Conservation (phyloP, 208 protist species). For the Trypanosoma lewisi region DNA sequence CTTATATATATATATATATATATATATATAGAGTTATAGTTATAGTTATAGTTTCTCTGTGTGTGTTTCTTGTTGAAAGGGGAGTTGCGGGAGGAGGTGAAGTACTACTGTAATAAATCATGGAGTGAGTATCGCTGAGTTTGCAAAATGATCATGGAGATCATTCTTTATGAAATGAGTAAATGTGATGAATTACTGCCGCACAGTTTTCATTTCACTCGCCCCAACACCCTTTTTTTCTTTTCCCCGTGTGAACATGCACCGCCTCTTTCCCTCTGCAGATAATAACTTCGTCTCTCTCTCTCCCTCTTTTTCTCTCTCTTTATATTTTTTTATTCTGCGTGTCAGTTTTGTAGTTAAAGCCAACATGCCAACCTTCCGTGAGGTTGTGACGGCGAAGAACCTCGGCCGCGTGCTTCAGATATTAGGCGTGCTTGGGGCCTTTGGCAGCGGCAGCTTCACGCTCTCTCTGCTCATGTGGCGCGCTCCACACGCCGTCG, state of each 20-base stretch:
- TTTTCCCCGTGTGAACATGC: neutral
- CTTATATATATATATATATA: conserved; percentile 6
- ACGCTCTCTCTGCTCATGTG: conserved; percentile 53
- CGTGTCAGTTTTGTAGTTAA: neutral
- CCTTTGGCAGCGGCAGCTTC: conserved; percentile 58
- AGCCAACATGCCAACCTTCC: conserved; percentile 11
- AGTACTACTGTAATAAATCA: too few relatives aligned
- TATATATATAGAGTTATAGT: neutral
- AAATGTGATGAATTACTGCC: too few relatives aligned
- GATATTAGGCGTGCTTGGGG: conserved; percentile 44
- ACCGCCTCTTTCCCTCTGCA: too few relatives aligned
- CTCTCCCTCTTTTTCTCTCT: neutral
- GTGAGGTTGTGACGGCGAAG: conserved; percentile 1
- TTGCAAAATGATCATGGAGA: too few relatives aligned
- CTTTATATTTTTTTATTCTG: neutral
- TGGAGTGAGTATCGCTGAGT: too few relatives aligned
- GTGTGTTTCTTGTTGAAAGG: neutral
- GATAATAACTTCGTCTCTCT: neutral
- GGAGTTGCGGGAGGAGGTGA: neutral
- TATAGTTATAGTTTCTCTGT: neutral
- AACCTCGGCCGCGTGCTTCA: conserved; percentile 19
- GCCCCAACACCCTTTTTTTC: neutral
- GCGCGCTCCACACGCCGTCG: conserved; percentile 11
- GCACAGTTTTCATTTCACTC: too few relatives aligned
- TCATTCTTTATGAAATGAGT: too few relatives aligned